Evolutionary conservation across 805 yeast species (phyloP).

Genomic region (Henningerozyma blattae): DNA sequence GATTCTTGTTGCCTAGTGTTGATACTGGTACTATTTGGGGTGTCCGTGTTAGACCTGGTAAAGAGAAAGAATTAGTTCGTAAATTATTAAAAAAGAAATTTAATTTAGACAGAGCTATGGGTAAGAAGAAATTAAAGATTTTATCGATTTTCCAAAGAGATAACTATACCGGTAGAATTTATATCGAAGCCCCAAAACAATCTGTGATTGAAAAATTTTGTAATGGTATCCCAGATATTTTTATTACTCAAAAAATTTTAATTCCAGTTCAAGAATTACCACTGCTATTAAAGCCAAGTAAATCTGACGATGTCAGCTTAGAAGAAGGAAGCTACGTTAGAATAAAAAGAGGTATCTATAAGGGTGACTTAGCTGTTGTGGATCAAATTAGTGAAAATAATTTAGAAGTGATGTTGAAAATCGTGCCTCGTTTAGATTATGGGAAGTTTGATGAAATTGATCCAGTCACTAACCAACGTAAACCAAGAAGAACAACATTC

Average conservation of each 20-base stretch:
- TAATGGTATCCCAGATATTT: conserved; percentile 82
- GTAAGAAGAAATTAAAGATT: conserved; percentile 67
- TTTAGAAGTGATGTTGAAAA: conserved; percentile 82
- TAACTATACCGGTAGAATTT: conserved; percentile 80
- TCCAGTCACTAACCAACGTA: conserved; percentile 38
- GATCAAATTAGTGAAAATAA: conserved; percentile 92
- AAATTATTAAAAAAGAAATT: conserved; percentile 74
- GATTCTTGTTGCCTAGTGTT: conserved; percentile 86
- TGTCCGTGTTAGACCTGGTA: conserved; percentile 83
- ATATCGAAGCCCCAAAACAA: conserved; percentile 86
- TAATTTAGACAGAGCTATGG: conserved; percentile 54
- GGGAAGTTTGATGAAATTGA: conserved; percentile 53
- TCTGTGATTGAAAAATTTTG: conserved; percentile 86
- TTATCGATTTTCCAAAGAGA: conserved; percentile 90
- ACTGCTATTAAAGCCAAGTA: conserved; percentile 79
- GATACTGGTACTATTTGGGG: conserved; percentile 97
- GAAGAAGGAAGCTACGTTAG: conserved; percentile 91
- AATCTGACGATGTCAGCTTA: conserved; percentile 75
- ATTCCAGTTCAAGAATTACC: conserved; percentile 96
- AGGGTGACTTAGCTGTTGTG: conserved; percentile 86
- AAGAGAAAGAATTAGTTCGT: conserved; percentile 82
- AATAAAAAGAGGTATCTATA: conserved; percentile 80
- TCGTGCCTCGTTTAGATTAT: conserved; percentile 90
- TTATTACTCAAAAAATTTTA: conserved; percentile 56
- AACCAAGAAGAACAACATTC: conserved; percentile 38